Base-by-base conservation (phyloP, 352 stramenopile genomes). In the Globisporangium megalacanthum region DNA sequence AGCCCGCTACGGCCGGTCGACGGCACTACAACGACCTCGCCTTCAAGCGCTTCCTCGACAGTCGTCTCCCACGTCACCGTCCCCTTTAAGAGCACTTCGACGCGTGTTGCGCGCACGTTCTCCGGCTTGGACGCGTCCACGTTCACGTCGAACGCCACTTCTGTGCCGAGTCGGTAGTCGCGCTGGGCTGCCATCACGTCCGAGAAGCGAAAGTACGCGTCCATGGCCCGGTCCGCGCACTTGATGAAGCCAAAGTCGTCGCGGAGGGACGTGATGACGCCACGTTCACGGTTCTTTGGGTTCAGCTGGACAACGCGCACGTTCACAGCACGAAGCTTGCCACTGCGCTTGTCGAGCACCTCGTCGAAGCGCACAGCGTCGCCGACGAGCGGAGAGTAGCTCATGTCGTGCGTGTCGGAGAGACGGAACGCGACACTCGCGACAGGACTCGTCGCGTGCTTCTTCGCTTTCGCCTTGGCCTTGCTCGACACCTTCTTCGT, bases 241-340 rank as follows among this genome's bases (percentile, higher is more conserved):
- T 89, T 88, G 60, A 93, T 89, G 58, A 93, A 93, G 0, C 83
- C 83, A 61, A 89, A 93, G 4, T 93, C 83, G 15, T 91, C 80
- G 46, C 88, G 88, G 60, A 91, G 53, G 5, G 77, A 76, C 31
- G 71, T 73, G 59, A 93, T 86, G 22, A 79, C 69, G 37, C 83
- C 83, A 11, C 68, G 77, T 62, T 89, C 81, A 19, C 83, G 80
- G 55, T 86, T 72, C 64, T 86, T 78, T 14, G 75, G 64, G 56
- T 88, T 87, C 20, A 93, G 61, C 25, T 75, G 56, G 9, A 88
- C 52, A 8, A 88, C 62, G 13, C 77, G 78, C 3, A 93, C 72
- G 58, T 88, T 88, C 42, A 79, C 61, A 0, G 80, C 80, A 54
- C 86, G 83, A 47, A 69, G 44, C 37, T 75, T 77, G 14, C 72